Base-by-base conservation (phyloP, 345 rosid species). In the Brassica rapa region DNA sequence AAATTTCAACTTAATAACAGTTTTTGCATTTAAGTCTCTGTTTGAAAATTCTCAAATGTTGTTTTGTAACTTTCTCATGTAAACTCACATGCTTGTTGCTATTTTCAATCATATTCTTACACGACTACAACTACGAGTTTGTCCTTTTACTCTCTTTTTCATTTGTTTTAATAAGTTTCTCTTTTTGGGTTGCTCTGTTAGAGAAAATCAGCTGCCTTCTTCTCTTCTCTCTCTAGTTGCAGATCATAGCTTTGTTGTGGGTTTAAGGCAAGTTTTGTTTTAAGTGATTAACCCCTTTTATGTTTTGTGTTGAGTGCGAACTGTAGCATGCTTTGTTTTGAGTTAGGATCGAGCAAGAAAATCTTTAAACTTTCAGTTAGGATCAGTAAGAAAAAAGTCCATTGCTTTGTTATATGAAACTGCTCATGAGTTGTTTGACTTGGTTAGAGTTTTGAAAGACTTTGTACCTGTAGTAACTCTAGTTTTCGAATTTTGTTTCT, bases 341-440 rank as follows among this genome's bases (percentile, higher is more conserved):
- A 25, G 29, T 25, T 30, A 4, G 5, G 70, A 65, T 84, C 65
- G 55, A 73, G 78, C 33, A 67, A 75, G 16, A 4, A 61, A 68
- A 24, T 72, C 73, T 66, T 51, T 66, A 56, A 75, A 56, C 62
- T 70, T 67, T 43, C 68, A 62, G 73, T 70, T 80, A 70, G 85
- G 73, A 35, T 80, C 74, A 71, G 55, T 43, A 75, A 25, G n/a
- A 68, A 11, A 76, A 12, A 84, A 82, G 82, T 65, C 62, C 46
- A 51, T 70, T 70, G 82, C 91, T 87, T 88, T 85, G 74, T 84
- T 81, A 83, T 16, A 55, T 37, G 74, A 71, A 66, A 74, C 82
- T 57, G 86, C 72, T 80, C 81, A 64, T 43, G 63, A 72, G 16
- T 62, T 32, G 27, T 59, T 72, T 65, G 39, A 59, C 69, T 78